Evolutionary conservation across 1,284 basidiomycete species (phyloP), one percentile per base, ranked within the genome.

Genomic region (Ganoderma sinense): DNA sequence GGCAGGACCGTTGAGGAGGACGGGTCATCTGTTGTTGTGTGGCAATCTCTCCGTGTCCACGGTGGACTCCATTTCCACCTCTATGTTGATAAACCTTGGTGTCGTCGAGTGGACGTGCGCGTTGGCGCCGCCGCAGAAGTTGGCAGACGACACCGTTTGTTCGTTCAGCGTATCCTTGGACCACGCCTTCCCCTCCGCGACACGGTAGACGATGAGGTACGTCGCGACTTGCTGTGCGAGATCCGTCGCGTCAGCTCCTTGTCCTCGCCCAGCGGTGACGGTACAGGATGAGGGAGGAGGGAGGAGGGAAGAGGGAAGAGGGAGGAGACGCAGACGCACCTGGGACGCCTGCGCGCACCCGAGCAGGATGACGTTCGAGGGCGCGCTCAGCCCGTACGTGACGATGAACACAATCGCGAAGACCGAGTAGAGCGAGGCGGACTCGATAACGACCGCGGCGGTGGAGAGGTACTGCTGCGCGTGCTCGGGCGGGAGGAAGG

Each of bases 371-470:
- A 56, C 45, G 45, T 66, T 66, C 45, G 10, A 7, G 33, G 33
- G 33, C 33, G 5, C 6, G 33, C 10, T 36, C 6, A 81, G 55
- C 2, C 80, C 80, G 69, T 84, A 85, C 2, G 83, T 81, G 61
- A 85, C 77, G 36, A 86, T 78, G 74, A 85, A 85, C 6, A 82
- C 73, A 20, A 85, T 56, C 11, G 83, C 79, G 71, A 82, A 82
- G 16, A 82, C 72, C 10, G 83, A 82, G 72, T 85, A 84, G 10
- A 84, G 77, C 23, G 83, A 79, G 1, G 84, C 82, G 11, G 80
- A 81, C 74, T 85, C 84, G 64, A 84, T 69, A 31, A 86, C 68
- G 58, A 85, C 81, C 7, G 84, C 78, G 0, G 78, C 78, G 20
- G 85, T 66, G 0, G 82, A 83, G n/a, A 82, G 71, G 71, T 85